Conservation (phyloP, 2,329 filamentous ascomycete genomes). For the Aspergillus phoenicis region DNA sequence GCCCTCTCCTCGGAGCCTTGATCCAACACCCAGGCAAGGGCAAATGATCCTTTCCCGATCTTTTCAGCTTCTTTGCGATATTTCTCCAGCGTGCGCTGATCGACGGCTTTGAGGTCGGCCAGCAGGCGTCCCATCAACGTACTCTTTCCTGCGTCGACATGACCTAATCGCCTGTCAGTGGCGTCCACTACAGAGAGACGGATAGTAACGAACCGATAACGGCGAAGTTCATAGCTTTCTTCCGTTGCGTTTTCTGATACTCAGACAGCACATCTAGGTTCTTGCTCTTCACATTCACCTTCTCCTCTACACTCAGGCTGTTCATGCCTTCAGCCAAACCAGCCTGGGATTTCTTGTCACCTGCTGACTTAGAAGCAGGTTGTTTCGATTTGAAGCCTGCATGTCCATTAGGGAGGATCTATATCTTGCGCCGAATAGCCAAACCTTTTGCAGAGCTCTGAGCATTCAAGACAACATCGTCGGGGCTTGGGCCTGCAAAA, state of each 20-base stretch:
- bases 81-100: conserved; percentile 84
- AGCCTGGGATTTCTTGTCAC: conserved; percentile 45
- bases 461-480: conserved; percentile 83
- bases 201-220: conserved; percentile 73
- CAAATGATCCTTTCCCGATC: conserved; percentile 93
- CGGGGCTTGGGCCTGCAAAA: conserved; percentile 85
- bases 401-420: conserved; percentile 42
- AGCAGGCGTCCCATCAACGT: conserved; percentile 95
- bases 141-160: conserved; percentile 97
- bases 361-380: conserved; percentile 41
- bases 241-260: conserved; percentile 72
- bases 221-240: conserved; percentile 85
- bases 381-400: conserved; percentile 51
- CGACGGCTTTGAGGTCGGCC: conserved; percentile 83
- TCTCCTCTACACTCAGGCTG: conserved; percentile 53
- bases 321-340: conserved; percentile 53
- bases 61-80: conserved; percentile 86
- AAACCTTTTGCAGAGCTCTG: conserved; percentile 79
- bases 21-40: conserved; percentile 95
- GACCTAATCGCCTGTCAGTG: conserved; percentile 58
- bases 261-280: conserved; percentile 83
- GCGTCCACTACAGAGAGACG: conserved; percentile 17
- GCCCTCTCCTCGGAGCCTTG: conserved; percentile 85
- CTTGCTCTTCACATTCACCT: conserved; percentile 65
- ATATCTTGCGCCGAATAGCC: conserved; percentile 47